phyloP scores from a whole-genome alignment of 805 yeast species.

The Teunomyces tritomae region DNA sequence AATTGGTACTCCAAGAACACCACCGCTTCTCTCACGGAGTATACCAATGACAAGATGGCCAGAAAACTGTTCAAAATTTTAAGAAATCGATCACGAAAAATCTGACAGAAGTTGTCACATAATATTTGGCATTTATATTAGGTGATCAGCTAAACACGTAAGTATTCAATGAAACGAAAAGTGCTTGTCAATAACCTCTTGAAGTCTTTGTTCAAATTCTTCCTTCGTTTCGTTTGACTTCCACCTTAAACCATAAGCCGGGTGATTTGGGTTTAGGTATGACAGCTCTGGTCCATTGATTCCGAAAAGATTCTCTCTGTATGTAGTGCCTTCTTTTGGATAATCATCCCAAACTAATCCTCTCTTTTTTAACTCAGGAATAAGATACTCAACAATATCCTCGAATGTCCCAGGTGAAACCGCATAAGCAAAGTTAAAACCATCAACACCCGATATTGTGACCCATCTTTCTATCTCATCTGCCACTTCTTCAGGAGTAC shows the following conservation, averaged over 20 bases:
- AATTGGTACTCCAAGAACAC: conserved; percentile 17
- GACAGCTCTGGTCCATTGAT: conserved; percentile 15
- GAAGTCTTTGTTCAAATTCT: conserved; percentile 19
- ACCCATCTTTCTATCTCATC: conserved; percentile 7
- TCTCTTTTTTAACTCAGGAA: conserved; percentile 1
- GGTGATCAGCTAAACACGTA: not conserved
- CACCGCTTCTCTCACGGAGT: conserved; percentile 3
- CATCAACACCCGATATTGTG: conserved; percentile 2
- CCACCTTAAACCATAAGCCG: conserved; percentile 24
- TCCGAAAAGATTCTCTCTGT: conserved; percentile 25
- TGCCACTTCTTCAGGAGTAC: conserved; percentile 5
- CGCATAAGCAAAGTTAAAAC: conserved; percentile 5
- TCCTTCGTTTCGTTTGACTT: conserved; percentile 22
- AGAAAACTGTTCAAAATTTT: conserved; percentile 19
- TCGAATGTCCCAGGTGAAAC: conserved; percentile 4
- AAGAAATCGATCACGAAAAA: conserved; percentile 16
- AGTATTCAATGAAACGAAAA: conserved; percentile 1
- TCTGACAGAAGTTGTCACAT: conserved; percentile 22
- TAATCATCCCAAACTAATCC: conserved; percentile 6
- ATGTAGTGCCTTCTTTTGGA: conserved; percentile 2
- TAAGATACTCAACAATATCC: conserved; percentile 3
- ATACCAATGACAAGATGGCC: conserved; percentile 16
- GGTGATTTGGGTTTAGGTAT: conserved; percentile 2
- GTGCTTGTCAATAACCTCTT: not conserved
- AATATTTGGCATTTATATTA: conserved; percentile 5